Conservation (phyloP, 345 rosid species). For the Pseudoturritis turrita region DNA sequence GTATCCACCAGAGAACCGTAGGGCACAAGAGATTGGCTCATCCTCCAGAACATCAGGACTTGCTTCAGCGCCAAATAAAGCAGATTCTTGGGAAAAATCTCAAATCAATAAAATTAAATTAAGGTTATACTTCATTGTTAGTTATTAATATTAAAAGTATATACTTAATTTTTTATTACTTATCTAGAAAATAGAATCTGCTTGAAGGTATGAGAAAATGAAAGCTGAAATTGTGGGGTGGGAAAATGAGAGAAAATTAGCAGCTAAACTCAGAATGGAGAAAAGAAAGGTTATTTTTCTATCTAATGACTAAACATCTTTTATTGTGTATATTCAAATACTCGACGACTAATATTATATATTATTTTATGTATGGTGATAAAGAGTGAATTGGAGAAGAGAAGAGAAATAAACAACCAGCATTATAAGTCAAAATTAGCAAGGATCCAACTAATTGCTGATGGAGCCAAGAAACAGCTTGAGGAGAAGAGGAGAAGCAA, state of each 20-base stretch:
- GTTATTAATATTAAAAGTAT: neutral
- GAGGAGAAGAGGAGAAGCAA: constrained; percentile 57
- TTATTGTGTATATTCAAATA: neutral
- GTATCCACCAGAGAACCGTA: neutral
- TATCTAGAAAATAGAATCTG: neutral
- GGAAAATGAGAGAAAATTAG: constrained; percentile 67
- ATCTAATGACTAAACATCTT: neutral
- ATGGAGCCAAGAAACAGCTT: constrained; percentile 52
- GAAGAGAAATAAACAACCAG: constrained; percentile 36
- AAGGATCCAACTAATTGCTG: constrained; percentile 49
- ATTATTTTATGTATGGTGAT: neutral
- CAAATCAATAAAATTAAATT: constrained; percentile 44
- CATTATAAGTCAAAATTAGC: constrained; percentile 55
- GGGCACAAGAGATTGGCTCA: constrained; percentile 1
- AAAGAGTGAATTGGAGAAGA: constrained; percentile 63
- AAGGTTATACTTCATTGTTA: constrained; percentile 34
- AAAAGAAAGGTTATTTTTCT: constrained; percentile 44
- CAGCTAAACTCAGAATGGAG: constrained; percentile 51
- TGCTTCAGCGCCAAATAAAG: constrained; percentile 31
- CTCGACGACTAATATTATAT: neutral
- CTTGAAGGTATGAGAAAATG: constrained; percentile 59
- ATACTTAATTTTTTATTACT: neutral
- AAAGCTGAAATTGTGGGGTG: constrained; percentile 52
- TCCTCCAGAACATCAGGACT: constrained; percentile 26
- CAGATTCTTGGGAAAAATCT: constrained; percentile 67